Conservation (phyloP, 306 rosid species). For the Geum urbanum region DNA sequence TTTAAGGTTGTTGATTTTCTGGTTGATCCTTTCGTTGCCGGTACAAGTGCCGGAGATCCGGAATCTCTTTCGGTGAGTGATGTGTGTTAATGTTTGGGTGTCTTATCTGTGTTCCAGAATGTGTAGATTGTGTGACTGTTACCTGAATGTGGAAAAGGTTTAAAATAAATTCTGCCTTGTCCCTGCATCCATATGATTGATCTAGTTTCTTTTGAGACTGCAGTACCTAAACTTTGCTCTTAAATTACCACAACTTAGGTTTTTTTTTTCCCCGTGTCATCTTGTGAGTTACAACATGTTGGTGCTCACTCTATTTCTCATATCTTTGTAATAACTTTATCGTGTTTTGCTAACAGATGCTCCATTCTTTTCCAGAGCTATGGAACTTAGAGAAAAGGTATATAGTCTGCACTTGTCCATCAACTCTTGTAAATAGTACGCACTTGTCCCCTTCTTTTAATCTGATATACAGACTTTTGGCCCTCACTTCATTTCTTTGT, state of each 20-base stretch:
- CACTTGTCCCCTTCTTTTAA: background rate
- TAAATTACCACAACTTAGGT: background rate
- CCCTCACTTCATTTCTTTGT: background rate
- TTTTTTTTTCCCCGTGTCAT: constrained; percentile 6
- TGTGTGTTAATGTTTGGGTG: constrained; percentile 26
- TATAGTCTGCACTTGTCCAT: constrained; percentile 9
- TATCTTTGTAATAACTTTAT: constrained; percentile 16
- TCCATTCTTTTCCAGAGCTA: constrained; percentile 72
- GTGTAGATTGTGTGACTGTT: constrained; percentile 5
- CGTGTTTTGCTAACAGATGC: constrained; percentile 44
- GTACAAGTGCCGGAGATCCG: constrained; percentile 84
- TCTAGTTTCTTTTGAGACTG: constrained; percentile 16
- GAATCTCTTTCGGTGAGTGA: constrained; percentile 90
- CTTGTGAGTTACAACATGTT: constrained; percentile 4
- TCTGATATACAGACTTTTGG: no score
- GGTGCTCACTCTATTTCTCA: constrained; percentile 10
- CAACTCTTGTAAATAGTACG: background rate
- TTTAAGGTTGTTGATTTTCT: constrained; percentile 88
- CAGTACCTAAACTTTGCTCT: background rate
- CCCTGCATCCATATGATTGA: background rate
- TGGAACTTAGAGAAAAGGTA: constrained; percentile 88
- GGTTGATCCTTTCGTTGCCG: constrained; percentile 87
- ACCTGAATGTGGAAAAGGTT: background rate
- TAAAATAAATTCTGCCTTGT: background rate
- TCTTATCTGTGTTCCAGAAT: constrained; percentile 14